Evolutionary conservation across 176 grass and related monocot genomes (phyloP), one percentile per base, ranked within the genome.

Genomic region (Dendrocalamus sinicus): DNA sequence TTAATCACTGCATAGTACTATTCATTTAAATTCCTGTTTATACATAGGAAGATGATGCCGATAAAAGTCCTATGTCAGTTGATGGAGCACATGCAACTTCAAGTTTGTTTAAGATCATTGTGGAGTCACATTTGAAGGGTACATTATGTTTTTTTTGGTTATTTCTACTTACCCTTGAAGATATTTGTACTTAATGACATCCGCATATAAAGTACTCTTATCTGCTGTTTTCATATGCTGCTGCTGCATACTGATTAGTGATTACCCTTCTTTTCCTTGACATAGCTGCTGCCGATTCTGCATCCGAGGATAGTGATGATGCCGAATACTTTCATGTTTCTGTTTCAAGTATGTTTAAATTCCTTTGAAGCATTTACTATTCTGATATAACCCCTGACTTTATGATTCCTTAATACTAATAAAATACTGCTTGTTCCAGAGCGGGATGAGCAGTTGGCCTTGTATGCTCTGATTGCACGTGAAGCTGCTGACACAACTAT

Each of bases 291-390:
- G 91, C 93, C 86, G 93, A 95, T 84, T 95, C 96, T 89, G 96
- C 93, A 63, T 95, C 92, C 40, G 96, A 95, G 89, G 96, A 98
- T 89, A 61, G 88, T 57, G 88, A 92, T 78, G 83, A 95, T 70
- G 89, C 86, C 7, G 93, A 98, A 71, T 98, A 98, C 85, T 95
- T 98, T 84, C 96, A 98, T 92, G 96, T 91, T 84, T 98, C 96
- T 89, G 85, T 98, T 67, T 95, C 96, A 81, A 98, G 96, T 98
- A 95, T 83, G 95, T 82, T 88, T 17, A 74, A 70, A 75, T 89
- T 65, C 59, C 57, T 61, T 72, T 19, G 22, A 85, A 66, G 71
- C 5, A 52, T 73, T 13, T 74, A 79, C 51, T 80, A n/a, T 79
- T 88, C 63, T 9, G 60, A 63, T 54, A 30, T 11, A n/a, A 41